Base-by-base conservation (phyloP, 1,139 yeast genomes). In the Diutina sp. region DNA sequence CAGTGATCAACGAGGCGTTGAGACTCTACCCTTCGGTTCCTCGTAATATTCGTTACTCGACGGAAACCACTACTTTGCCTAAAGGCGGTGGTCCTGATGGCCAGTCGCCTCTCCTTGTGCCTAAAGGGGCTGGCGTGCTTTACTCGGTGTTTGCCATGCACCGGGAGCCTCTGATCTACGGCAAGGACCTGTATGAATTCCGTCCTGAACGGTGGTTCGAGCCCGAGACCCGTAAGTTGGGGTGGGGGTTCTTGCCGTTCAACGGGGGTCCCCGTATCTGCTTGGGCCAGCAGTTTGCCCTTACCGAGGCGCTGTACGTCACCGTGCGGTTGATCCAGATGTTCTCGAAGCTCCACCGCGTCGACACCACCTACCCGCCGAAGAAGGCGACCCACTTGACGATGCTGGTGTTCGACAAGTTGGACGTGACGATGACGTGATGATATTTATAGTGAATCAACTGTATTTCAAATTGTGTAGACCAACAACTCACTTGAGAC, bases 21-120 rank as follows among this genome's bases (percentile, higher is more conserved):
- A 71, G 85, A 60, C 64, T 81, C 61, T 80, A 79, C 61, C 86
- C 85, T 12, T 72, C 79, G 6, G 85, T 82, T 30, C 85, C 85
- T 30, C 64, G 70, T 54, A 82, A 82, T 62, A 73, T 72, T 63
- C 71, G 86, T 58, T 67, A 69, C 47, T 76, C 82, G 28, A 68
- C 70, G 12, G 71, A 66, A 56, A 75, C 74, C 59, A 79, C 84
- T 6, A 71, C 77, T 9, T 67, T 80, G 55, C 84, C 84, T 35
- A 68, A 69, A 46, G 84, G 84, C 25, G 84, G 83, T 35, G 84
- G 84, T 6, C 63, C 67, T 3, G 75, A 77, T 57, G 76, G 71
- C 12, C 55, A 59, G 8, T 57, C 68, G 21, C 84, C 84, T 9
- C 60, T 80, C 4, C 71, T 72, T 58, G 67, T 80, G 46, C 71